Conservation (phyloP, 176 grass and related monocot species). For the Chloris gayana region DNA sequence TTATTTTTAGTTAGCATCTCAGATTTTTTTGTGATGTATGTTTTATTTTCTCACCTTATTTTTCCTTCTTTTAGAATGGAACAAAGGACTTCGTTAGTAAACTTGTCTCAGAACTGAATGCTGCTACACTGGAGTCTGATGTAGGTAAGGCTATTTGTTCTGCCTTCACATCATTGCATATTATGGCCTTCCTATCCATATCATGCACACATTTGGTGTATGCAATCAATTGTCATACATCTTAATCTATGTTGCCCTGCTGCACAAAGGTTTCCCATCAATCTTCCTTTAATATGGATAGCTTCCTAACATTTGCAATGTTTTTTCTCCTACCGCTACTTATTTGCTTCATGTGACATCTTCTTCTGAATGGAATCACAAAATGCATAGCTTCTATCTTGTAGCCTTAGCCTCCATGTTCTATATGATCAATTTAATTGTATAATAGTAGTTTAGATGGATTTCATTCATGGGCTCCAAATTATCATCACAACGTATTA, state of each 20-base stretch:
- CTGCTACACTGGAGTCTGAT: constrained; percentile 85
- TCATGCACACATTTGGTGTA: background rate
- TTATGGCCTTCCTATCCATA: background rate
- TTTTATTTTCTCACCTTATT: constrained; percentile 8
- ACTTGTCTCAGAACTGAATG: constrained; percentile 93
- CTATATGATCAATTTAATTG: background rate
- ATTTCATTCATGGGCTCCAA: background rate
- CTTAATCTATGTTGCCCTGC: background rate
- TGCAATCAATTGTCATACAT: background rate
- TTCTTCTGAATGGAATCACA: background rate
- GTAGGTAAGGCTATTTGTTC: constrained; percentile 74
- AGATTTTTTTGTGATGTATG: background rate
- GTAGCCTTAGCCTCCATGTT: constrained; percentile 1
- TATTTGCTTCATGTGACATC: constrained; percentile 21
- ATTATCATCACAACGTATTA: background rate
- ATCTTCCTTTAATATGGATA: background rate
- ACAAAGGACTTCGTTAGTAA: constrained; percentile 88
- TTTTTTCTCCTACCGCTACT: background rate
- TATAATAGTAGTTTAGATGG: background rate
- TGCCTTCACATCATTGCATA: background rate
- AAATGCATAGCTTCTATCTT: background rate
- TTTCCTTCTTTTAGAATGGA: constrained; percentile 72
- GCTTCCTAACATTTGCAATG: background rate
- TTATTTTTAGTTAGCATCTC: constrained; percentile 12
- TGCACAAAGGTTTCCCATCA: background rate